Base-by-base conservation (phyloP, 495 filamentous ascomycete genomes). In the Penicillium manginii region DNA sequence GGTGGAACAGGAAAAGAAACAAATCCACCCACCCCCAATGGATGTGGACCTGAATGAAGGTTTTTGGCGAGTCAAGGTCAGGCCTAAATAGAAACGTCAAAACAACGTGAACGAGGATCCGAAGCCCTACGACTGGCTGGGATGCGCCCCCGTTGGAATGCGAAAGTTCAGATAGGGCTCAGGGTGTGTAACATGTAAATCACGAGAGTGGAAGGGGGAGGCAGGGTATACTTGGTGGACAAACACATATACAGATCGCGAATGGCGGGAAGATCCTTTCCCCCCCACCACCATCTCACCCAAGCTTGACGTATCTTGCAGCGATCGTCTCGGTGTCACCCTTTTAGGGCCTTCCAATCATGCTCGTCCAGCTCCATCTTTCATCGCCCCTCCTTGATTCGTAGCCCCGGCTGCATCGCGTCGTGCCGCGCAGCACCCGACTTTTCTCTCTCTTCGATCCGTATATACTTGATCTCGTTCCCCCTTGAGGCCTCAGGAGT, bases 221-320 rank as follows among this genome's bases (percentile, higher is more conserved):
- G 11, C 4, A 47, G 7, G 19, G n/a, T n/a, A n/a, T n/a, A n/a
- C n/a, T n/a, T n/a, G n/a, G n/a, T n/a, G n/a, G n/a, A n/a, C n/a
- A n/a, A n/a, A n/a, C n/a, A n/a, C n/a, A n/a, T n/a, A n/a, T 2
- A 19, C 15, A 43, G 40, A 43, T 43, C 40, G 40, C 40, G 40
- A 43, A 17, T 43, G 40, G 40, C 51, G 32, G 39, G 32, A n/a
- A 40, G 51, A 47, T 47, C 45, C 21, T 58, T 29, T n/a, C 45
- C 61, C 60, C 51, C 58, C 52, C 45, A 32, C 61, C 60, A 53
- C 57, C 52, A 50, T 54, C 57, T 48, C 4, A 2, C 18, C 45
- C 21, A 26, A 52, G 49, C 50, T 65, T 70, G 71, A 68, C 68
- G 63, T 70, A 71, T 60, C 56, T 23, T 73, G 70, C 62, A 71